Base-by-base conservation (phyloP, 768 basidiomycete genomes). In the Pleurotus ostreatus region DNA sequence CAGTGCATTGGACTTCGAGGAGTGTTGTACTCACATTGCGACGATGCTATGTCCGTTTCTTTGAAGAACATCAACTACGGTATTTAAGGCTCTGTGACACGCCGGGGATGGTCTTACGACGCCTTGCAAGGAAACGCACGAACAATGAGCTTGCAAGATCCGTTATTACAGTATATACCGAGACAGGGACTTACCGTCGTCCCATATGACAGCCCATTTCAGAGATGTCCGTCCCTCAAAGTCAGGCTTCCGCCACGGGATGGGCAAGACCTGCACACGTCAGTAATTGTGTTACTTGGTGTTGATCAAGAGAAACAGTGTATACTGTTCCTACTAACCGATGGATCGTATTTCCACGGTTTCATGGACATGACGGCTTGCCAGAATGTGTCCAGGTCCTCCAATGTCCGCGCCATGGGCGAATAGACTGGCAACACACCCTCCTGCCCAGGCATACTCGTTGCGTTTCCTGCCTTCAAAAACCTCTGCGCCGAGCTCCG, bases 371-470 rank as follows among this genome's bases (percentile, higher is more conserved):
- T 72, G 1, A 88, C 67, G 2, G 80, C 78, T 54, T 76, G 77
- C 84, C 83, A 88, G 63, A 86, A 80, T 16, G 79, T 78, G 61
- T 82, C 81, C 23, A 88, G 69, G 65, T 87, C 84, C 44, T 78
- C 79, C 45, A 86, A 67, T 0, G 79, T 83, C 53, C 78, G 71
- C 2, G 85, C 77, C 81, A 87, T 85, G 0, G 86, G 84, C 37
- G 80, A 81, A 60, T 78, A 78, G 15, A 81, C 74, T 0, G 77
- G 66, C 0, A 76, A 71, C 30, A 87, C 68, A 11, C 83, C 83
- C 60, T 87, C 86, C 59, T 85, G 80, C 5, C 85, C 86, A 23
- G 78, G 77, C 51, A 80, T 74, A 57, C 73, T 71, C 44, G 77
- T 71, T 30, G 60, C 63, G 52, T 70, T 77, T 9, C 81, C 83